These are phyloP conservation scores for Euphorbia peplus DNA, from an alignment of 345 rosid genomes.

Conservation along the genomic window DNA sequence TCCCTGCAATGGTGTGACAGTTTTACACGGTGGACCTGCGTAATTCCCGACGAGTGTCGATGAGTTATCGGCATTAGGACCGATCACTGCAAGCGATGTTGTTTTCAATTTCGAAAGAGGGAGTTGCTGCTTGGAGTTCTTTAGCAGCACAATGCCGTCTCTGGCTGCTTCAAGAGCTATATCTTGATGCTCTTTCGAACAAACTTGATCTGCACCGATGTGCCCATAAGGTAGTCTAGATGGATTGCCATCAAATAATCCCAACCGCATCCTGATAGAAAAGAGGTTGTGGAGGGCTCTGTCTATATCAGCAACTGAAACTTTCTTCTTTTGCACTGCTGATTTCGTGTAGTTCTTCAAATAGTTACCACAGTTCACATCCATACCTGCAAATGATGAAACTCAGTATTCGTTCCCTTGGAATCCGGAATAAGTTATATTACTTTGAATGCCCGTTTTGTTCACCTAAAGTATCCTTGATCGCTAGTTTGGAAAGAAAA, in stretches of 20 bases:
- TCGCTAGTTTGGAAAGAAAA: too few species aligned
- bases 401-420: not conserved
- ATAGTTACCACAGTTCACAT: slow-evolving; percentile 75
- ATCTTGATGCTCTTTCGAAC: slow-evolving; percentile 65
- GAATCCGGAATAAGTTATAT: not conserved
- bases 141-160: slow-evolving; percentile 78
- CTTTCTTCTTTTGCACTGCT: slow-evolving; percentile 60
- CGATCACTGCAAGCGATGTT: slow-evolving; percentile 62
- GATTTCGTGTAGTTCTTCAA: slow-evolving; percentile 62
- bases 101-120: slow-evolving; percentile 53
- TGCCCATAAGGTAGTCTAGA: slow-evolving; percentile 48
- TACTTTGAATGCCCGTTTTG: too few species aligned
- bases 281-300: slow-evolving; percentile 78
- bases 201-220: slow-evolving; percentile 55
- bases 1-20: slow-evolving; percentile 57
- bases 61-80: slow-evolving; percentile 71
- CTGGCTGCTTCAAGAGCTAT: slow-evolving; percentile 84
- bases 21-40: slow-evolving; percentile 68
- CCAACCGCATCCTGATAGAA: slow-evolving; percentile 75
- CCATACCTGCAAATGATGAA: slow-evolving; percentile 63
- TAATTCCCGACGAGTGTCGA: slow-evolving; percentile 70
- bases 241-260: slow-evolving; percentile 78
- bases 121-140: slow-evolving; percentile 54
- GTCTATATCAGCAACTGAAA: slow-evolving; percentile 51
- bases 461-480: too few species aligned